These are phyloP conservation scores for Annulohypoxylon stygium DNA, from an alignment of 495 filamentous ascomycete species.

Conservation along the genomic window DNA sequence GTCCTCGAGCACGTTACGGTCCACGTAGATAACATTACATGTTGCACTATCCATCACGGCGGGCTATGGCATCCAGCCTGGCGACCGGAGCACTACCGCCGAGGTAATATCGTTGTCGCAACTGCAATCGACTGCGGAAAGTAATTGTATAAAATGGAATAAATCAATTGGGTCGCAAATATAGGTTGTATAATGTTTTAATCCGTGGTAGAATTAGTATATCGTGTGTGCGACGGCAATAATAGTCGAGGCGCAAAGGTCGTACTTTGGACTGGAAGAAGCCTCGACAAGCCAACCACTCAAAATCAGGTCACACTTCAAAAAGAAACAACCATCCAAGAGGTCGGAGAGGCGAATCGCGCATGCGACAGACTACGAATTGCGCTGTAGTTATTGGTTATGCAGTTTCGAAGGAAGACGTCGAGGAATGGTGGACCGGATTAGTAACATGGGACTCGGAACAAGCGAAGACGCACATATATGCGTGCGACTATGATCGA, in stretches of 20 bases:
- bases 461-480: slow-evolving; percentile 44
- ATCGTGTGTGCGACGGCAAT: slow-evolving; percentile 48
- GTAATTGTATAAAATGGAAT: slow-evolving; percentile 34
- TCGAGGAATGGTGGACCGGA: slow-evolving; percentile 40
- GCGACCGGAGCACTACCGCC: slow-evolving; percentile 63
- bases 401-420: slow-evolving; percentile 41
- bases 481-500: slow-evolving; percentile 35
- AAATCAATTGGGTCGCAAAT: slow-evolving; percentile 35
- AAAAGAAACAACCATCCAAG: slow-evolving; percentile 41
- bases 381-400: slow-evolving; percentile 41
- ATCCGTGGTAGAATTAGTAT: slow-evolving; percentile 31
- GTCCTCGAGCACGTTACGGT: slow-evolving; percentile 76
- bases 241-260: slow-evolving; percentile 44
- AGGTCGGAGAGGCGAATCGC: slow-evolving; percentile 27
- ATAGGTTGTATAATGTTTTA: slow-evolving; percentile 42
- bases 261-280: slow-evolving; percentile 40
- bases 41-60: slow-evolving; percentile 74
- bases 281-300: slow-evolving; percentile 46
- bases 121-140: slow-evolving; percentile 24
- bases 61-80: slow-evolving; percentile 62
- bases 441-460: slow-evolving; percentile 48
- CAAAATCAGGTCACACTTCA: slow-evolving; percentile 41
- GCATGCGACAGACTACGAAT: slow-evolving; percentile 31
- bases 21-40: slow-evolving; percentile 87
- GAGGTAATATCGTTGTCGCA: slow-evolving; percentile 44